phyloP scores from a whole-genome alignment of 768 basidiomycete genomes.

The Rhodotorula babjevae region DNA sequence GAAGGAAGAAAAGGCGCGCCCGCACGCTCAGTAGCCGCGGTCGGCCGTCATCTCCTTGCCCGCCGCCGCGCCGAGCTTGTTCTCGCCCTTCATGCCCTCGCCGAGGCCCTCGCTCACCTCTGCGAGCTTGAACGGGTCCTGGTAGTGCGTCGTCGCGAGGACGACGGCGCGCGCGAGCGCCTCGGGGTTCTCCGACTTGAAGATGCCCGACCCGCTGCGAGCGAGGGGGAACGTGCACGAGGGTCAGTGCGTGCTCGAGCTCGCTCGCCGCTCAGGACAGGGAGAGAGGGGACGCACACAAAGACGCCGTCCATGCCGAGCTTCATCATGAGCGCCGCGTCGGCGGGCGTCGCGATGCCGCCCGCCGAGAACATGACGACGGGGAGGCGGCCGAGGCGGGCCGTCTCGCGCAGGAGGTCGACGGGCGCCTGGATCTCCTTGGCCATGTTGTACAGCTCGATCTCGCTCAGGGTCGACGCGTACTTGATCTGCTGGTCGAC shows the following conservation, averaged over 20 bases:
- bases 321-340: conserved; percentile 99
- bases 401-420: conserved; percentile 91
- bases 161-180: conserved; percentile 93
- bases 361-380: conserved; percentile 87
- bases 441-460: conserved; percentile 87
- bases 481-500: conserved; percentile 78
- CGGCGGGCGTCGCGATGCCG: conserved; percentile 56
- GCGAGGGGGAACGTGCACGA: no score
- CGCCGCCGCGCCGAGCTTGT: conserved; percentile 16
- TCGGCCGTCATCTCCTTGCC: conserved; percentile 39
- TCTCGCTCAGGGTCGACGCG: conserved; percentile 82
- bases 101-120: conserved; percentile 58
- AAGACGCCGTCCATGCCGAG: conserved; percentile 88
- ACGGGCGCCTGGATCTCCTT: conserved; percentile 88
- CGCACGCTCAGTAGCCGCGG: conserved; percentile 22
- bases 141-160: conserved; percentile 94
- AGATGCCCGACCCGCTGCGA: conserved; percentile 76
- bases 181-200: conserved; percentile 90
- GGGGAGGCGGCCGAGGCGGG: conserved; percentile 83
- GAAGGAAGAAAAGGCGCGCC: no score
- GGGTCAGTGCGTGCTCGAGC: no score
- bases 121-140: conserved; percentile 85
- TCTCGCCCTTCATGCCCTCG: conserved; percentile 42
- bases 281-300: conserved; percentile 59
- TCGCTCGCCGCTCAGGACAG: no score